Conservation (phyloP, 768 basidiomycete genomes). For the Suillus plorans region DNA sequence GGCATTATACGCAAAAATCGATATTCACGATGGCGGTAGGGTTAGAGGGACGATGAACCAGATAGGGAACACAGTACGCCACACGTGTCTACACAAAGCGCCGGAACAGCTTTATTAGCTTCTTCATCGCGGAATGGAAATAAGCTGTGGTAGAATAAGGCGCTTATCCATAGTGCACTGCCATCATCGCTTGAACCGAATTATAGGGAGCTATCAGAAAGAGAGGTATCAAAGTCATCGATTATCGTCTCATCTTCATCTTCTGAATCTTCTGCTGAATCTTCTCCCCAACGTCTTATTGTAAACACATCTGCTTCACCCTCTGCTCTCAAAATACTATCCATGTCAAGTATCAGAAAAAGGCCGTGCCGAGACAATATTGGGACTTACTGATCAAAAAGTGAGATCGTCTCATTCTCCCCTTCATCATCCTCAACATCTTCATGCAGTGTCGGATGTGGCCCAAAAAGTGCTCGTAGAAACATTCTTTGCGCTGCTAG, state of each 20-base stretch:
- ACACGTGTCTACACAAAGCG: slow-evolving; percentile 16
- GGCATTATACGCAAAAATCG: neutral
- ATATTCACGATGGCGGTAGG: slow-evolving; percentile 9
- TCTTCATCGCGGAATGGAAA: neutral
- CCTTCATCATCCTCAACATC: slow-evolving; percentile 40
- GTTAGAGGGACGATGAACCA: slow-evolving; percentile 4
- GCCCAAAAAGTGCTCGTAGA: slow-evolving; percentile 34
- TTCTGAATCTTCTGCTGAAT: slow-evolving; percentile 28
- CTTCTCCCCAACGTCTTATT: slow-evolving; percentile 39
- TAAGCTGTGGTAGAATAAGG: neutral
- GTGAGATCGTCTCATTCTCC: slow-evolving; percentile 47
- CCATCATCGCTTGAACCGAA: neutral
- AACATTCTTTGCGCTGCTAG: slow-evolving; percentile 37
- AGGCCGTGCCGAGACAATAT: neutral
- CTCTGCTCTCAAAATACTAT: slow-evolving; percentile 61
- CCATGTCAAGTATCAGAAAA: slow-evolving; percentile 10
- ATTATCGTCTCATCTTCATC: neutral
- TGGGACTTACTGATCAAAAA: slow-evolving; percentile 72
- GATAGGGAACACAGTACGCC: slow-evolving; percentile 14
- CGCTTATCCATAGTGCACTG: neutral
- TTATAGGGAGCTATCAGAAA: neutral
- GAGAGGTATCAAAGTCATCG: neutral
- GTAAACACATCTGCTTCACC: slow-evolving; percentile 56
- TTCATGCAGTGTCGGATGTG: slow-evolving; percentile 27
- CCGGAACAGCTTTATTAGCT: neutral